Evolutionary conservation across 2,329 filamentous ascomycete species (phyloP), one percentile per base, ranked within the genome.

Genomic region (Sclerotinia subarctica): DNA sequence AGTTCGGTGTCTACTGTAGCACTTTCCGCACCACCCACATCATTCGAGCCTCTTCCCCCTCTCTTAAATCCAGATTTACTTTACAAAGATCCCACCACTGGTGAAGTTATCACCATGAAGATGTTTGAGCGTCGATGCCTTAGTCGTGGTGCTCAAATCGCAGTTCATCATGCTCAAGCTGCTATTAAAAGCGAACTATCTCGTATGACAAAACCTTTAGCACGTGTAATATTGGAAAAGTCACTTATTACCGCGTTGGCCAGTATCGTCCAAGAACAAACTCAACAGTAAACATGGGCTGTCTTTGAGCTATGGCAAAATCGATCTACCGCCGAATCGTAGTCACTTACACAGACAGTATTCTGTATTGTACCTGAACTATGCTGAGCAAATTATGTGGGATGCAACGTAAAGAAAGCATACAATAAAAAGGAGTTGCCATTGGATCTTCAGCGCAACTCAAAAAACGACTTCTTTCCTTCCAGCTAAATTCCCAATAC

Each of bases 51-150:
- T 51, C 59, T 62, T 15, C 59, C 46, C 38, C 59, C 59, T 26
- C 59, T 62, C 8, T 35, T 62, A 38, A 29, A 26, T 8, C 46
- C 46, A 4, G 21, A 62, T 11, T 62, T n/a, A 11, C 7, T 49
- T 1, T 10, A 51, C 29, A 62, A 62, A 49, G 59, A 62, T 13
- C 59, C 59, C 2, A n/a, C 32, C 3, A 62, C 59, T 17, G 59
- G 59, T 11, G 59, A 62, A 51, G 4, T 62, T 7, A 62, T 62
- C 15, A 62, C 59, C 11, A n/a, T 62, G n/a, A 51, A 51, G 29
- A 51, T 51, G 29, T 62, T 49, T 51, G 58, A 62, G 58, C 46
- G 58, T 38, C 58, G 58, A 8, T 62, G 44, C 21, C 17, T 62
- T 38, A 47, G 58, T 19, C 58, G 46, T 38, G 58, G 58, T 51